phyloP scores from a whole-genome alignment of 805 yeast genomes.

The Sungouiozyma ichnusensis region DNA sequence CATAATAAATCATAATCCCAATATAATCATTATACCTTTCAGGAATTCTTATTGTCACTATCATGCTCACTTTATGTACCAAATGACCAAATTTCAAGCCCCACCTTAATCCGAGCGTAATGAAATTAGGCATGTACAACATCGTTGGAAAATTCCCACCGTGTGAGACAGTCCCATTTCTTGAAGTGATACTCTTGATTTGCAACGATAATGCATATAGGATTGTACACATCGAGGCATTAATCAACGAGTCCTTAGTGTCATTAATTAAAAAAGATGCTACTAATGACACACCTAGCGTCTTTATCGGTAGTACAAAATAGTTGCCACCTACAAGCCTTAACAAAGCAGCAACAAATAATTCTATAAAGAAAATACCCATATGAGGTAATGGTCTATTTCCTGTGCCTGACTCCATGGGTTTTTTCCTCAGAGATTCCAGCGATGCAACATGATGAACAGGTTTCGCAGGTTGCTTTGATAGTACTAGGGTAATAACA shows the following conservation, averaged over 20 bases:
- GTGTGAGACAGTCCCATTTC: not conserved
- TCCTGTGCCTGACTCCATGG: not conserved
- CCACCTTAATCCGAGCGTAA: not conserved
- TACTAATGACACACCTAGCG: conserved; percentile 20
- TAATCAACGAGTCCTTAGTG: conserved; percentile 20
- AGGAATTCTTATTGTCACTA: not conserved
- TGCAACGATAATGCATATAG: conserved; percentile 18
- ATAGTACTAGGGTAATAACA: conserved; percentile 20
- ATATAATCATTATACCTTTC: not conserved
- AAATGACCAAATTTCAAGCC: not conserved
- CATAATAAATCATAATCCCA: conserved; percentile 6
- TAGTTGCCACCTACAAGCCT: conserved; percentile 14
- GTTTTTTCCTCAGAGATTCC: conserved; percentile 1
- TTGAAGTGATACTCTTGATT: conserved; percentile 6
- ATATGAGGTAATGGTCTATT: not conserved
- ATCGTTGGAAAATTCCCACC: not conserved
- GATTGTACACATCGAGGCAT: conserved; percentile 23
- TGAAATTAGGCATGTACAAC: not conserved
- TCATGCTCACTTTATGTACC: not conserved
- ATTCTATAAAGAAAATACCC: not conserved
- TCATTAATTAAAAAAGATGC: conserved; percentile 28
- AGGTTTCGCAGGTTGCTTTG: conserved; percentile 19
- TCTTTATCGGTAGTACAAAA: conserved; percentile 19
- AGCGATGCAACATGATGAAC: conserved; percentile 11
- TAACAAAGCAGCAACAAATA: conserved; percentile 13